Evolutionary conservation across 1,139 yeast species (phyloP).

Genomic region (Pichia sp.): DNA sequence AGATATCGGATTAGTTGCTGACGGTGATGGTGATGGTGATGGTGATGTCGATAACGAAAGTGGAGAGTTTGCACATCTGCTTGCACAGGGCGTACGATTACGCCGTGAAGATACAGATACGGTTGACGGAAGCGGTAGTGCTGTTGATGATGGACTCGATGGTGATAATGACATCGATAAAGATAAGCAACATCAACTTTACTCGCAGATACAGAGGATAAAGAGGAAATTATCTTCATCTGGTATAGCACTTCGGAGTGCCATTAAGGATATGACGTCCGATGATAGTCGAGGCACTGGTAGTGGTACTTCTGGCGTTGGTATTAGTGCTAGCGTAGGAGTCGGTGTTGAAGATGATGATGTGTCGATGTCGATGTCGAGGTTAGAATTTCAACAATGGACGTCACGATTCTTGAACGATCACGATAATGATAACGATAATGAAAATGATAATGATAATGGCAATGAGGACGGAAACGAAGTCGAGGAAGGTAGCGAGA

Average conservation of each 20-base stretch:
- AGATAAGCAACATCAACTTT: background rate
- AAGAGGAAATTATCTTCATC: too few relatives aligned
- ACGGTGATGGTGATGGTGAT: too few relatives aligned
- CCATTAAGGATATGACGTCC: too few relatives aligned
- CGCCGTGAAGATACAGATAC: too few relatives aligned
- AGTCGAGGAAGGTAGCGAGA: background rate
- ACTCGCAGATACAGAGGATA: background rate
- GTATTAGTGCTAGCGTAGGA: background rate
- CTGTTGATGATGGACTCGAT: too few relatives aligned
- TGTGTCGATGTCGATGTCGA: conserved; percentile 22
- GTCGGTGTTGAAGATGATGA: background rate
- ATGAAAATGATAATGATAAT: conserved; percentile 1
- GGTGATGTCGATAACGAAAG: background rate
- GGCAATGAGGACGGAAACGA: background rate
- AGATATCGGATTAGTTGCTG: background rate
- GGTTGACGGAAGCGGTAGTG: too few relatives aligned
- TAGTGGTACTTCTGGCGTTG: too few relatives aligned
- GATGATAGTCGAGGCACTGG: too few relatives aligned
- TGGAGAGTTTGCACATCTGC: background rate
- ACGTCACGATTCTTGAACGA: conserved; percentile 42
- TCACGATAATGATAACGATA: conserved; percentile 6
- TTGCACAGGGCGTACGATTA: background rate
- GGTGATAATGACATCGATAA: too few relatives aligned
- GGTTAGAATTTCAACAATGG: conserved; percentile 47
- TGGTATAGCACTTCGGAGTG: too few relatives aligned